Base-by-base conservation (phyloP, 352 stramenopile species). In the Pythium sp. region DNA sequence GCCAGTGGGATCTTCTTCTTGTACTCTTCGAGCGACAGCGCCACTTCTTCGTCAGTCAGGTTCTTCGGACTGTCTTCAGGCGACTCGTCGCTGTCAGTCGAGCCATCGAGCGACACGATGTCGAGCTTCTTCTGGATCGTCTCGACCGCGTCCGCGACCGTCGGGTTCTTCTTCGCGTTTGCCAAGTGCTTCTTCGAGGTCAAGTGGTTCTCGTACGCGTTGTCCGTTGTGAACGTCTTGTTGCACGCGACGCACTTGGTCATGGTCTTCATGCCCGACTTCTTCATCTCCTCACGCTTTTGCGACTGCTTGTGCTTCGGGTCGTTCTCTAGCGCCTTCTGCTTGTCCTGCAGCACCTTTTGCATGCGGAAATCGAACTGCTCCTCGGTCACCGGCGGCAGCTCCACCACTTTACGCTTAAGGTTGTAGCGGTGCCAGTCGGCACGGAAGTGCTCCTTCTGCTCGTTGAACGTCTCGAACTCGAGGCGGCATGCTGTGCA, bases 391-490 rank as follows among this genome's bases (percentile, higher is more conserved):
- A 99, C 82, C 26, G 97, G 86, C 54, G 88, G 83, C 67, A 99
- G 80, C 64, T 93, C 89, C 58, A 97, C 93, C 58, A 99, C 94
- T 70, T 98, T 98, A 69, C 97, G 94, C 89, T 98, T 99, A 51
- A 99, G 88, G 66, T 97, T 97, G 77, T 97, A 97, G 63, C 88
- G 94, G 76, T 99, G 97, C 97, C 97, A 99, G 75, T 99, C 96
- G 67, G 91, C 92, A 75, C 98, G 98, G 79, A 97, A 98, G 80
- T 98, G 93, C 28, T 93, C 87, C 70, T 89, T 94, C 75, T 96
- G 88, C 69, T 84, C 77, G 55, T 72, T 71, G 46, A 79, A 77
- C 58, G 79, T 73, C 58, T 62, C 68, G 57, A 96, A 96, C 71
- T 82, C 74, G 65, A 92, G 72, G 49, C 84, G 79, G 72, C 88